Evolutionary conservation across 2,329 filamentous ascomycete species (phyloP).

Genomic region (Aureobasidium sp.): DNA sequence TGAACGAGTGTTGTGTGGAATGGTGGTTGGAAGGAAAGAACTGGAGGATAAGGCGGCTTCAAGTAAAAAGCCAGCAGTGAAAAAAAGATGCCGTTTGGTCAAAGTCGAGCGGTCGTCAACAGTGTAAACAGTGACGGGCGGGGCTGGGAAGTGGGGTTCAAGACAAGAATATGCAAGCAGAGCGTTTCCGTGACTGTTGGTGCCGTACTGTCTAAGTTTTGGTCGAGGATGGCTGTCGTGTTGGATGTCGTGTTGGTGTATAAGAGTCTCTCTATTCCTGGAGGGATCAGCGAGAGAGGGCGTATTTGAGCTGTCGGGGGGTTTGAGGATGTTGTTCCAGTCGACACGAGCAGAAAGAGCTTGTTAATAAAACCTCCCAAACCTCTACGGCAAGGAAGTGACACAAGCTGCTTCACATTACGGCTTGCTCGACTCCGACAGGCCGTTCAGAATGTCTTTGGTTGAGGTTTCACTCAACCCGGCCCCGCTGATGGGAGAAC

Average conservation of each 20-base stretch:
- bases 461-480: slow-evolving; percentile 14
- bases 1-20: background rate
- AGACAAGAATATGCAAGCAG: slow-evolving; percentile 11
- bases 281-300: background rate
- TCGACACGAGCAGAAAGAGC: background rate
- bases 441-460: slow-evolving; percentile 12
- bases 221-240: background rate
- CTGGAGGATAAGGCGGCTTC: slow-evolving; percentile 4
- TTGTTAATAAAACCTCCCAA: slow-evolving; percentile 12
- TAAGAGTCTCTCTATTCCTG: slow-evolving; percentile 4
- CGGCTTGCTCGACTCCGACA: background rate
- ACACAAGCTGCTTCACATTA: slow-evolving; percentile 13
- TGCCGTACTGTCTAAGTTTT: slow-evolving; percentile 3
- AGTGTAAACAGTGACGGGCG: slow-evolving; percentile 13
- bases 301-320: background rate
- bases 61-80: slow-evolving; percentile 9
- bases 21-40: slow-evolving; percentile 10
- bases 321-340: background rate
- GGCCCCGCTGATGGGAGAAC: slow-evolving; percentile 4
- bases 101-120: slow-evolving; percentile 8
- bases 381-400: background rate
- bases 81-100: slow-evolving; percentile 3
- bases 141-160: slow-evolving; percentile 12
- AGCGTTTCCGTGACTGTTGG: slow-evolving; percentile 4
- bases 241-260: slow-evolving; percentile 1